A percentile compares a stretch with the other conserved stretches of the same genome.
Conservation (phyloP, 352 stramenopile species). For the Plasmopara halstedii region DNA sequence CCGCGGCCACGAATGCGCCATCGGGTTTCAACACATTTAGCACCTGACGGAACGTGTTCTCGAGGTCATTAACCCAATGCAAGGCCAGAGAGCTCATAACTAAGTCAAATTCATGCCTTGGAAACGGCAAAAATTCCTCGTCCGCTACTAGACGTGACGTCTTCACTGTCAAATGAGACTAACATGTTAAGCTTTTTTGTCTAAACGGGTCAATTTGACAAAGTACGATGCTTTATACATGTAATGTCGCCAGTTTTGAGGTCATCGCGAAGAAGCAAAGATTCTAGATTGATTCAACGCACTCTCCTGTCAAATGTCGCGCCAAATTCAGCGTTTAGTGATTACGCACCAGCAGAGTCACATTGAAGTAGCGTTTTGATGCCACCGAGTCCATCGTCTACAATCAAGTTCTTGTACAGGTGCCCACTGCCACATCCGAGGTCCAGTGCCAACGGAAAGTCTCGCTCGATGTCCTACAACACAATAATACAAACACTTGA, state of each 20-base stretch:
- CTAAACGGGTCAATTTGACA: background rate
- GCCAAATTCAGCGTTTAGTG: background rate
- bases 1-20: constrained; percentile 93
- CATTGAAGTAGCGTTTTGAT: constrained; percentile 74
- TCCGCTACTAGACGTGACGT: constrained; percentile 79
- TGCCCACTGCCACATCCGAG: constrained; percentile 73
- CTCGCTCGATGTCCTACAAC: constrained; percentile 67
- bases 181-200: background rate
- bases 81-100: constrained; percentile 91
- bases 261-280: constrained; percentile 61
- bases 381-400: constrained; percentile 62
- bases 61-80: constrained; percentile 97
- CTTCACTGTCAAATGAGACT: constrained; percentile 28
- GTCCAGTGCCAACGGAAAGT: constrained; percentile 74
- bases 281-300: constrained; percentile 29
- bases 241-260: constrained; percentile 17
- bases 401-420: constrained; percentile 75
- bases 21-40: constrained; percentile 92
- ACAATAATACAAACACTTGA: background rate
- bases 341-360: constrained; percentile 44
- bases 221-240: constrained; percentile 8
- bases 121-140: constrained; percentile 93
- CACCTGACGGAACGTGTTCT: constrained; percentile 72
- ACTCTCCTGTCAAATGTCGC: background rate
- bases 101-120: constrained; percentile 94